Conservation (phyloP, 306 rosid species). For the Lathyrus oleraceus region DNA sequence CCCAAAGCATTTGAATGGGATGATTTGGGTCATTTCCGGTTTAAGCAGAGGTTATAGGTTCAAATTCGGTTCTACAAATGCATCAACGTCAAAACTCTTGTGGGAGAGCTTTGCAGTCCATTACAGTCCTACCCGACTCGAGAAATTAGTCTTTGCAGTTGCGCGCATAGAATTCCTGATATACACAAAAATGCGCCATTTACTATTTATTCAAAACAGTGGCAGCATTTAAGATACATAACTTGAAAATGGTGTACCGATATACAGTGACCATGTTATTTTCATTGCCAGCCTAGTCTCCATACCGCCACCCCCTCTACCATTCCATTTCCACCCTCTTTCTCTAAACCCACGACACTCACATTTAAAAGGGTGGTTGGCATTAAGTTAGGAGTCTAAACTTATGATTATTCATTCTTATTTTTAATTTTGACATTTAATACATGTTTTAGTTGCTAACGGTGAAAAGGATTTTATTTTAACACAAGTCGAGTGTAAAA, state of each 20-base stretch:
- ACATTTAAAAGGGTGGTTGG: not conserved
- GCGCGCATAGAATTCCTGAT: not conserved
- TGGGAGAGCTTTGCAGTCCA: not conserved
- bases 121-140: not conserved
- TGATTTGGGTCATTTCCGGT: not conserved
- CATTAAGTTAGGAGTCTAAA: not conserved
- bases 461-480: slow-evolving; percentile 14
- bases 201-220: slow-evolving; percentile 6
- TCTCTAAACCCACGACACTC: not conserved
- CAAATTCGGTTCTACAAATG: not conserved
- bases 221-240: not conserved
- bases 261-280: not conserved
- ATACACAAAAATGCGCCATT: not conserved
- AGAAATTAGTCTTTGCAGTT: not conserved
- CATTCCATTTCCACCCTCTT: not conserved
- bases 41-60: not conserved
- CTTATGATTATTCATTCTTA: slow-evolving; percentile 9
- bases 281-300: not conserved
- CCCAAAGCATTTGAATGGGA: not conserved
- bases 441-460: not conserved
- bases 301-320: not conserved
- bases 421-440: slow-evolving; percentile 11
- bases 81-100: not conserved
- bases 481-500: slow-evolving; percentile 24
- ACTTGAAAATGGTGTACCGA: not conserved